Evolutionary conservation across 108 stramenopile species (phyloP).

Genomic region (Pseudonitzschia delicatissima): DNA sequence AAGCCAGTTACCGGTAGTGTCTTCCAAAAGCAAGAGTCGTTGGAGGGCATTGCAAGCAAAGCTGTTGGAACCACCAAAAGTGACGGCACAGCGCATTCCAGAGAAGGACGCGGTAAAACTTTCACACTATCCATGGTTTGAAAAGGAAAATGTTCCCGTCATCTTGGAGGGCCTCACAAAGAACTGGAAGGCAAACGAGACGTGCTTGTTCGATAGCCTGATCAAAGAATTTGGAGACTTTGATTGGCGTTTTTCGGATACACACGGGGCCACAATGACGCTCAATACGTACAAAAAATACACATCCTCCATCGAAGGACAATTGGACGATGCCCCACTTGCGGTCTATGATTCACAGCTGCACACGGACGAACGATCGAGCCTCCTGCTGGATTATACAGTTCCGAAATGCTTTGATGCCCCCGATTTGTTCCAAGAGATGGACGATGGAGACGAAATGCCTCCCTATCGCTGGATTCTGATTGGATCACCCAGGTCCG

Average conservation of each 20-base stretch:
- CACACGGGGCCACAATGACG: conserved; percentile 74
- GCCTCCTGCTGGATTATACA: conserved; percentile 50
- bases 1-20: conserved; percentile 45
- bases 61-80: conserved; percentile 24
- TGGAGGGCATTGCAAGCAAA: conserved; percentile 44
- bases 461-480: conserved; percentile 84
- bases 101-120: conserved; percentile 5
- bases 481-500: conserved; percentile 72
- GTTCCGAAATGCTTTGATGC: conserved; percentile 69
- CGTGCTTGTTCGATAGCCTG: conserved; percentile 48
- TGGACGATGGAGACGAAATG: conserved; percentile 27
- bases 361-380: conserved; percentile 43
- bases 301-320: conserved; percentile 47
- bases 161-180: conserved; percentile 56
- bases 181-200: conserved; percentile 64
- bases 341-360: conserved; percentile 85
- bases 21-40: conserved; percentile 9
- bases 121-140: conserved; percentile 43
- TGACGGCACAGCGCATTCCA: conserved; percentile 7
- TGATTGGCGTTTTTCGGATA: conserved; percentile 72
- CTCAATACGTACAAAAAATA: conserved; percentile 72
- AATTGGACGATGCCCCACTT: conserved; percentile 73
- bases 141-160: conserved; percentile 65
- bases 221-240: conserved; percentile 58
- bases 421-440: conserved; percentile 63